Base-by-base conservation (phyloP, 805 yeast species). In the Candida easanensis region DNA sequence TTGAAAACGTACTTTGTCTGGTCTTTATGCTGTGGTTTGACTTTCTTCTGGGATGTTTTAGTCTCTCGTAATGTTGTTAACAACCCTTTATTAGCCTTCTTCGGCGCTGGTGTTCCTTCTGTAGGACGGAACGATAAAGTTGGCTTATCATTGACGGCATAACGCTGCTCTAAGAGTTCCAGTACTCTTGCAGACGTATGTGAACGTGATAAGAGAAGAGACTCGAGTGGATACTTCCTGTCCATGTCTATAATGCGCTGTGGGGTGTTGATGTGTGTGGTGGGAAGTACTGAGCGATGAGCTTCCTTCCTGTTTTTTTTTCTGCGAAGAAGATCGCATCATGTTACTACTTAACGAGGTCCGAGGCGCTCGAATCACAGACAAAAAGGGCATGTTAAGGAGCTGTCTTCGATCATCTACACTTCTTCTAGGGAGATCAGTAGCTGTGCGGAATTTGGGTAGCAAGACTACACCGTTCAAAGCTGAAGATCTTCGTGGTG, bases 161-260 rank as follows among this genome's bases (percentile, higher is more conserved):
- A 70, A 13, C 74, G 51, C 23, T 61, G 58, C 20, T 50, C 51
- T n/a, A 70, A 49, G 2, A 69, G 54, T 43, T 69, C 65, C 5
- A 61, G 46, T 5, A 64, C 59, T 33, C 52, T 44, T 16, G 51
- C 39, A 3, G 53, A 19, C 6, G 39, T 37, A 25, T 51, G 50
- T 3, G 59, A 50, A 3, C 61, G 45, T 1, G 56, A 46, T 1
- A 57, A 41, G 14, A 57, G 36, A 16, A 48, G 40, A 1, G 50
- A 20, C 38, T 57, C 61, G 16, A 56, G 26, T 10, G 58, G 58
- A 38, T 53, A 52, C 28, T 51, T 50, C 27, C 51, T 44, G 36
- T 57, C 57, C 61, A 55, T 57, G 9, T 5, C 15, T 30, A 16
- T n/a, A n/a, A n/a, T 27, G 16, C 8, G n/a, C n/a, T 33, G 7